A percentile compares a stretch with the other conserved stretches of the same genome.
Conservation (phyloP, 768 basidiomycete species). For the Candolleomyces eurysporus region DNA sequence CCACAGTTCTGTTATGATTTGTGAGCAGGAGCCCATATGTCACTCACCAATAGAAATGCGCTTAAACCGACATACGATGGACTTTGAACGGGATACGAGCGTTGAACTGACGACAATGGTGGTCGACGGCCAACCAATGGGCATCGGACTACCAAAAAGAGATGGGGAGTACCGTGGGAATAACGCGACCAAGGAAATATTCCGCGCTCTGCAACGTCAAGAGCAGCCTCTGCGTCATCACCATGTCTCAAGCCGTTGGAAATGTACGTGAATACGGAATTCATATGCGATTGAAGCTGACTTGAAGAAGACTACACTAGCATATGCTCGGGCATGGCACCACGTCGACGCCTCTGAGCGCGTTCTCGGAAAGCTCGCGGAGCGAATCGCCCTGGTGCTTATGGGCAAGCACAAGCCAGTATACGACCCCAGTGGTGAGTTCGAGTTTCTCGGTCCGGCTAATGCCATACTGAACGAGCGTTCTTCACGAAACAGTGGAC, state of each 20-base stretch:
- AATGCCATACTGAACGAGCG: background rate
- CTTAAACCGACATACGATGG: too few relatives aligned
- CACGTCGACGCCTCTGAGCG: slow-evolving; percentile 89
- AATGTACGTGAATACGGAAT: slow-evolving; percentile 51
- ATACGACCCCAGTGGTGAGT: slow-evolving; percentile 85
- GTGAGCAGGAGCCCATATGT: too few relatives aligned
- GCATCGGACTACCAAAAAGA: too few relatives aligned
- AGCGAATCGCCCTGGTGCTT: slow-evolving; percentile 89
- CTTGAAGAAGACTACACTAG: slow-evolving; percentile 77
- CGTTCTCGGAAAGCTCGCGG: slow-evolving; percentile 91
- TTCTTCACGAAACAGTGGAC: slow-evolving; percentile 59
- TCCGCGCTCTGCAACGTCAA: slow-evolving; percentile 1
- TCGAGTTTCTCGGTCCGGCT: background rate
- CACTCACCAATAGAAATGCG: too few relatives aligned
- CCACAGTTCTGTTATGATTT: too few relatives aligned
- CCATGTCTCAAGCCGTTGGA: slow-evolving; percentile 81
- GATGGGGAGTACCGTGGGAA: background rate
- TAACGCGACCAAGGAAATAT: background rate
- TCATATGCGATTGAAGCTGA: background rate
- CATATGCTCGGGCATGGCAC: slow-evolving; percentile 95
- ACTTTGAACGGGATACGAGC: too few relatives aligned
- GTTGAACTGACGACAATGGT: too few relatives aligned
- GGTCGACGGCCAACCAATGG: too few relatives aligned
- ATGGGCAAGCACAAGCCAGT: slow-evolving; percentile 99
- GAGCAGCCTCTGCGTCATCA: background rate